Conservation (phyloP, 2,329 filamentous ascomycete species). For the Alternaria angustiovoidea region DNA sequence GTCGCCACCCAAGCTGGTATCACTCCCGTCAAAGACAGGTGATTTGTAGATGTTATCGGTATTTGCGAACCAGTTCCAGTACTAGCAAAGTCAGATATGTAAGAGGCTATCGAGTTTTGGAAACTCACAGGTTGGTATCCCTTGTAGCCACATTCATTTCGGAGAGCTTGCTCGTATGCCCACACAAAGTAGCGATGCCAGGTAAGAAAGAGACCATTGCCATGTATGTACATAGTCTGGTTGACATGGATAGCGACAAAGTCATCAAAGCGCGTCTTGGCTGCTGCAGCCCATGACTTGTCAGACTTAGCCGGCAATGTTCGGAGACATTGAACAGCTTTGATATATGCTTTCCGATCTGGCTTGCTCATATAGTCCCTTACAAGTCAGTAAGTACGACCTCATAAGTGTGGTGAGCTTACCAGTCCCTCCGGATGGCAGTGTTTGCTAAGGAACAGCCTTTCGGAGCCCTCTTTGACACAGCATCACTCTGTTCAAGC, state of each 20-base stretch:
- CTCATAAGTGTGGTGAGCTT: neutral
- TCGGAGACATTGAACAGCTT: constrained; percentile 12
- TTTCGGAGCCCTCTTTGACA: neutral
- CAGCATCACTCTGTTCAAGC: neutral
- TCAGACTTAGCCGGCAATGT: constrained; percentile 7
- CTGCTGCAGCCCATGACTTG: constrained; percentile 6
- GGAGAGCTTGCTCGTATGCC: constrained; percentile 10
- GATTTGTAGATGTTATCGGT: constrained; percentile 6
- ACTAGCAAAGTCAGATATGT: neutral
- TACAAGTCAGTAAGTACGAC: neutral
- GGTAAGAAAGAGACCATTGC: constrained; percentile 8
- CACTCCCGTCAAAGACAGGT: constrained; percentile 7
- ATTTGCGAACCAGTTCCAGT: constrained; percentile 13
- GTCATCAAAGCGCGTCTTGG: constrained; percentile 12
- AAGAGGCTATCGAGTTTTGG: neutral
- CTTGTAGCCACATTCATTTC: constrained; percentile 10
- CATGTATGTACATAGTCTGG: constrained; percentile 6
- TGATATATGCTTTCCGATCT: constrained; percentile 1
- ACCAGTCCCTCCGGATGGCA: constrained; percentile 3
- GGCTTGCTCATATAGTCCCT: constrained; percentile 8
- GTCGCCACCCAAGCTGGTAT: constrained; percentile 10
- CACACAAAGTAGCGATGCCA: constrained; percentile 13
- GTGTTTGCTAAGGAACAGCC: constrained; percentile 7
- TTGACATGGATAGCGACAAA: constrained; percentile 13
- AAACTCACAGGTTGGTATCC: constrained; percentile 13